These are phyloP conservation scores for Escallonia herrerae DNA, from an alignment of 129 eudicot species.

Conservation along the genomic window DNA sequence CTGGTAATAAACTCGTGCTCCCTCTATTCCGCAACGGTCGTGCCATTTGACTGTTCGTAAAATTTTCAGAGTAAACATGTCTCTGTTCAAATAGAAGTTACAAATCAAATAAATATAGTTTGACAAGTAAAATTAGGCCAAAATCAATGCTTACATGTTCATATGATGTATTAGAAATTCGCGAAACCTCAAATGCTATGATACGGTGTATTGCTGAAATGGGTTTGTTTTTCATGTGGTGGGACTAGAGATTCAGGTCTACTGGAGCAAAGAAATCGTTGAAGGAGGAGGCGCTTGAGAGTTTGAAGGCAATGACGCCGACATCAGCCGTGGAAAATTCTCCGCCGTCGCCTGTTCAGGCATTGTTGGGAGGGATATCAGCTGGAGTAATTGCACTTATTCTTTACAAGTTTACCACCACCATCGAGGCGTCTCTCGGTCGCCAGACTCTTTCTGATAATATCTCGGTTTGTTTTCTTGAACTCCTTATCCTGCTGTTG, in stretches of 20 bases:
- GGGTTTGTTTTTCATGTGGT: slow-evolving; percentile 6
- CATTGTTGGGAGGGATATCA: slow-evolving; percentile 75
- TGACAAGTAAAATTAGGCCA: too few relatives aligned
- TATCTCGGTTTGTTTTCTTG: slow-evolving; percentile 57
- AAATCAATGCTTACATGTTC: too few relatives aligned
- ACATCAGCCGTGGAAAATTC: slow-evolving; percentile 37
- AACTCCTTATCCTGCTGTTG: too few relatives aligned
- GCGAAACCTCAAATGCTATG: too few relatives aligned
- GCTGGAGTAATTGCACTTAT: slow-evolving; percentile 85
- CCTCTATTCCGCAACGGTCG: background rate
- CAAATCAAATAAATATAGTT: too few relatives aligned
- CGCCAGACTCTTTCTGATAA: slow-evolving; percentile 78
- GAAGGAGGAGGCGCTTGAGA: slow-evolving; percentile 85
- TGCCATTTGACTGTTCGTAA: too few relatives aligned
- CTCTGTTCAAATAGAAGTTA: too few relatives aligned
- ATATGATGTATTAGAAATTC: too few relatives aligned
- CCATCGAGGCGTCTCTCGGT: slow-evolving; percentile 76
- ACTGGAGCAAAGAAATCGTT: slow-evolving; percentile 66
- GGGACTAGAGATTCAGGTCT: slow-evolving; percentile 75
- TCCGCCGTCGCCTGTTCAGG: slow-evolving; percentile 73
- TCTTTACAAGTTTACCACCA: slow-evolving; percentile 81
- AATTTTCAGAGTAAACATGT: too few relatives aligned
- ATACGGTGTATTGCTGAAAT: background rate
- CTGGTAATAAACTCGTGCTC: slow-evolving; percentile 30
- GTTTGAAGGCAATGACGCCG: slow-evolving; percentile 67